Percentiles rank a stretch among this genome's conserved stretches.
Conservation (phyloP, 139 green algal genomes). For the Pseudopediastrum boryanum region DNA sequence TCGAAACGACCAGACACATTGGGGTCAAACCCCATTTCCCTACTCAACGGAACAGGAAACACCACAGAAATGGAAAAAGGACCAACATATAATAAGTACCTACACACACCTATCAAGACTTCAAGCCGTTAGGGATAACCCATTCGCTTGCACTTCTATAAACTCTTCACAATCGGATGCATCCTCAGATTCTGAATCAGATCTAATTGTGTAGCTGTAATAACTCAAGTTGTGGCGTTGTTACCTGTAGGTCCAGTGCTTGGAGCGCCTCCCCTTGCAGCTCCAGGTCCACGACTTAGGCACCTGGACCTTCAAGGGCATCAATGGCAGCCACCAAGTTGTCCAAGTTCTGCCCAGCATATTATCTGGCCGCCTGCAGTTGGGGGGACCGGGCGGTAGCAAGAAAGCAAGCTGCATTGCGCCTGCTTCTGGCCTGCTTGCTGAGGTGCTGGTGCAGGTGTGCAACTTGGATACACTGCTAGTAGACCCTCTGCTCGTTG, state of each 20-base stretch:
- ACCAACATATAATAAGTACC: no score
- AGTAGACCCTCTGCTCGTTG: conserved; percentile 6
- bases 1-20: no score
- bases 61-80: no score
- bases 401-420: conserved; percentile 23
- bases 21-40: no score
- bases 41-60: no score
- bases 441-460: conserved; percentile 19
- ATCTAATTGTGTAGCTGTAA: no score
- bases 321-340: conserved; percentile 34
- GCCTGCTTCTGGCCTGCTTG: background rate
- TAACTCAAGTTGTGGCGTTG: no score
- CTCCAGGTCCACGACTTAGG: conserved; percentile 41
- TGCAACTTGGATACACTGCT: conserved; percentile 27
- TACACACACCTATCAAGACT: no score
- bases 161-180: no score
- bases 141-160: no score
- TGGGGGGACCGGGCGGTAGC: background rate
- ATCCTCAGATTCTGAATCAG: no score
- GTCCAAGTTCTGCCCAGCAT: conserved; percentile 34
- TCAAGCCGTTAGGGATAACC: no score
- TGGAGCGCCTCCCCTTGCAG: background rate
- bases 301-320: conserved; percentile 44
- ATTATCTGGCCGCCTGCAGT: background rate
- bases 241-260: background rate